These are phyloP conservation scores for Pichia sp. DNA, from an alignment of 1,139 yeast species.

Conservation along the genomic window DNA sequence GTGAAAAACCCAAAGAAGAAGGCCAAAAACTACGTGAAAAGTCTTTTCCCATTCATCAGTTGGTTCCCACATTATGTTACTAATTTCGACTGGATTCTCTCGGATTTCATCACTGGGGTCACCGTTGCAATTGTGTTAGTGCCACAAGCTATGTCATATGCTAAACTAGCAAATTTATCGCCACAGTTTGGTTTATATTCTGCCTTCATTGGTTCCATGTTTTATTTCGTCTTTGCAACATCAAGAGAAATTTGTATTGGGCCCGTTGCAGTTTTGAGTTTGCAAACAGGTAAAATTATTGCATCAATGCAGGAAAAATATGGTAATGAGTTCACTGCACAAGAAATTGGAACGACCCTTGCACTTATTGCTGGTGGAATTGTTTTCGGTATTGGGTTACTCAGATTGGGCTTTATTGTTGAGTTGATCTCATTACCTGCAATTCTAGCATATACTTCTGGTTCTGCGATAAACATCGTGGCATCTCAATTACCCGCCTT, in stretches of 20 bases:
- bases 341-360: slow-evolving; percentile 70
- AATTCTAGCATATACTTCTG: slow-evolving; percentile 91
- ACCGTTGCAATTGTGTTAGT: slow-evolving; percentile 90
- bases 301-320: slow-evolving; percentile 45
- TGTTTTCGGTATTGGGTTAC: slow-evolving; percentile 70
- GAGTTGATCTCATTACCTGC: slow-evolving; percentile 89
- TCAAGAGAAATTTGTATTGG: slow-evolving; percentile 94
- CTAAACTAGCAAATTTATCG: slow-evolving; percentile 71
- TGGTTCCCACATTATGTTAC: slow-evolving; percentile 83
- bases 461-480: slow-evolving; percentile 78
- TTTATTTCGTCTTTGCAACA: slow-evolving; percentile 85
- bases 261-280: slow-evolving; percentile 93
- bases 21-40: slow-evolving; percentile 39
- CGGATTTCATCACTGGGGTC: slow-evolving; percentile 84
- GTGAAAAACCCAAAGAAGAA: slow-evolving; percentile 35
- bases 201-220: slow-evolving; percentile 85
- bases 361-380: slow-evolving; percentile 80
- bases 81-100: slow-evolving; percentile 53
- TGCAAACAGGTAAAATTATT: slow-evolving; percentile 74
- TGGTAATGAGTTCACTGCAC: slow-evolving; percentile 36
- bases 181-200: slow-evolving; percentile 86
- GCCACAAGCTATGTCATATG: slow-evolving; percentile 94
- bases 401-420: slow-evolving; percentile 78
- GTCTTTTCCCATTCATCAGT: slow-evolving; percentile 65
- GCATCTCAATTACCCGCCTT: slow-evolving; percentile 81